Conservation (phyloP, 768 basidiomycete species). For the Roridomyces roridus region DNA sequence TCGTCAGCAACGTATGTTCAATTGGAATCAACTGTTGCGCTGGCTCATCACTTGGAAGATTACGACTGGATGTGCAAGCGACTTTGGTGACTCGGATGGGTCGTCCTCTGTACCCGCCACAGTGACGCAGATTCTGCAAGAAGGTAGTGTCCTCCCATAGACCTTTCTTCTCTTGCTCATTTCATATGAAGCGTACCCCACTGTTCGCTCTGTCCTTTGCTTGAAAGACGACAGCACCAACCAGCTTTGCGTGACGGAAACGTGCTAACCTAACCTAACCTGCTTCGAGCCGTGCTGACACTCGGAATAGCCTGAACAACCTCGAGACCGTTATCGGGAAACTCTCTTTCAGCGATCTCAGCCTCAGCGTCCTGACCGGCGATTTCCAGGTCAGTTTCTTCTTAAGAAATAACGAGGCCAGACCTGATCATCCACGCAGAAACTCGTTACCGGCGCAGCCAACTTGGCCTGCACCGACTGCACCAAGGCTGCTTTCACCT, state of each 20-base stretch:
- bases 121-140: constrained; percentile 40
- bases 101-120: constrained; percentile 25
- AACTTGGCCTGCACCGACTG: constrained; percentile 52
- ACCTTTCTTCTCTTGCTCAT: too few species aligned
- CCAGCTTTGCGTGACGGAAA: constrained; percentile 58
- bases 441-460: constrained; percentile 32
- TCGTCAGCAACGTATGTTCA: constrained; percentile 63
- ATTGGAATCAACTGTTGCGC: too few species aligned
- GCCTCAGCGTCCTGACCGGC: constrained; percentile 24
- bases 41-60: too few species aligned
- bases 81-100: constrained; percentile 35
- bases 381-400: constrained; percentile 21
- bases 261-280: too few species aligned
- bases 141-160: too few species aligned
- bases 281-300: too few species aligned
- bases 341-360: constrained; percentile 33
- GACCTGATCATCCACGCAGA: background rate
- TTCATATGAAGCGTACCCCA: constrained; percentile 57
- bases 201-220: constrained; percentile 54
- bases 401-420: too few species aligned
- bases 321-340: constrained; percentile 31
- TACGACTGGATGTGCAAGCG: constrained; percentile 53
- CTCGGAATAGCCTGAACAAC: constrained; percentile 50
- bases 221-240: constrained; percentile 53
- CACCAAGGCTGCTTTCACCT: constrained; percentile 49